Percentiles rank a stretch among this genome's conserved stretches.
phyloP scores from a whole-genome alignment of 805 yeast genomes.

The Suhomyces faveliae region DNA sequence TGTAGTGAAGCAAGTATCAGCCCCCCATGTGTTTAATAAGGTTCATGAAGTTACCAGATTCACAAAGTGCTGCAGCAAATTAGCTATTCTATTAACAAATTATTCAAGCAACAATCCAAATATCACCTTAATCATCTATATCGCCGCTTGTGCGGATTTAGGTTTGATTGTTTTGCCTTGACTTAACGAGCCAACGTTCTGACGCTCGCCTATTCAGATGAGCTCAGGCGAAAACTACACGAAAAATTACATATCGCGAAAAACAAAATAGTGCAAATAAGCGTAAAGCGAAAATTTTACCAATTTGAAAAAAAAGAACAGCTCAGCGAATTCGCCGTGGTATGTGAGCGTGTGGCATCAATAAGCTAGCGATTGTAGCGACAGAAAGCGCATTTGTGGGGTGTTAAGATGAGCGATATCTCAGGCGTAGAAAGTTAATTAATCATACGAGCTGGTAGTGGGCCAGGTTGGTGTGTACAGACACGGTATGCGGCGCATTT shows the following conservation, averaged over 20 bases:
- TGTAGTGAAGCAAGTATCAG: not conserved
- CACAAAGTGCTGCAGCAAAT: not conserved
- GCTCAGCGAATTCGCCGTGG: not conserved
- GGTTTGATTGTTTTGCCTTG: not conserved
- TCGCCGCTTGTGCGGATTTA: not conserved
- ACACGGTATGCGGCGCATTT: not conserved
- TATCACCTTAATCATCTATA: not conserved
- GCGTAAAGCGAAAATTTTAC: not conserved
- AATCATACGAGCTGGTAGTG: not conserved
- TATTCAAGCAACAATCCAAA: not conserved
- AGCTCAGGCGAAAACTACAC: slow-evolving; percentile 1
- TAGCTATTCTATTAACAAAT: not conserved
- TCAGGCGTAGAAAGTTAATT: not conserved
- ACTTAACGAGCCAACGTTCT: not conserved
- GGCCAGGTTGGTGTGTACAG: not conserved
- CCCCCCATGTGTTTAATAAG: not conserved
- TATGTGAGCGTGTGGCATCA: not conserved
- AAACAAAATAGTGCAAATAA: not conserved
- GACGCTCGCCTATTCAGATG: not conserved
- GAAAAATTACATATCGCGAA: not conserved
- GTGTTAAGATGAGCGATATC: not conserved
- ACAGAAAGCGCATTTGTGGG: not conserved
- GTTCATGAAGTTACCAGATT: not conserved
- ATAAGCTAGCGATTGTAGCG: not conserved
- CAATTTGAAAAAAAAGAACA: not conserved